Percentiles rank a stretch among this genome's conserved stretches.
Conservation (phyloP, 495 filamentous ascomycete species). For the Penicillium dipodomyicola region DNA sequence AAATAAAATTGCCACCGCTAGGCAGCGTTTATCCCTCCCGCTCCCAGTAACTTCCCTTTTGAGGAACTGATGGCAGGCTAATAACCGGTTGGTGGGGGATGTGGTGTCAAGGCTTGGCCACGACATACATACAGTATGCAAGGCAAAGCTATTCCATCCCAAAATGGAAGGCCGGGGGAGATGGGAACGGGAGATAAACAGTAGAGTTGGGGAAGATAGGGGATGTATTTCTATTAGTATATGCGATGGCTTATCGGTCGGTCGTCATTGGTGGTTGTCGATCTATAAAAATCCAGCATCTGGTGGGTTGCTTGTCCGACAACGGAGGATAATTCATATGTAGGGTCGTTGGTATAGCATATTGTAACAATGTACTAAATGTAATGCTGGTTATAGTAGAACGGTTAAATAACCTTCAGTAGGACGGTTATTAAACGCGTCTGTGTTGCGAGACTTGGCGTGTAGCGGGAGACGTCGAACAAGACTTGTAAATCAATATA, state of each 20-base stretch:
- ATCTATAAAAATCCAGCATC: conserved; percentile 9
- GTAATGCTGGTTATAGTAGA: neutral
- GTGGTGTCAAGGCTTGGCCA: neutral
- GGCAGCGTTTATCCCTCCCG: neutral
- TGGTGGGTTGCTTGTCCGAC: conserved; percentile 3
- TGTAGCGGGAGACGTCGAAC: neutral
- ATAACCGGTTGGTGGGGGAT: neutral
- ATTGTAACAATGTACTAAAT: neutral
- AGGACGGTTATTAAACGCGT: neutral
- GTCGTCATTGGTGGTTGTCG: conserved; percentile 13
- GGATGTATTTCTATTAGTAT: neutral
- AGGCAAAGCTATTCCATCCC: conserved; percentile 1
- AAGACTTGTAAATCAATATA: neutral
- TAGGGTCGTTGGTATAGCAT: neutral
- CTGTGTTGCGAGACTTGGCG: too few relatives aligned
- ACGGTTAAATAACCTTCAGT: neutral
- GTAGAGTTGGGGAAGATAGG: conserved; percentile 8
- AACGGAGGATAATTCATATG: conserved; percentile 4
- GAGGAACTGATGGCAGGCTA: neutral
- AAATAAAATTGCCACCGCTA: neutral
- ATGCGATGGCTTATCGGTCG: conserved; percentile 9
- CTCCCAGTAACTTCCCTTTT: conserved; percentile 20
- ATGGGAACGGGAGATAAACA: conserved; percentile 7
- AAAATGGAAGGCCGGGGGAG: conserved; percentile 34
- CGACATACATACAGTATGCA: conserved; percentile 7